Evolutionary conservation across 495 filamentous ascomycete species (phyloP), one percentile per base, ranked within the genome.

Genomic region (Aspergillus cavernicola): DNA sequence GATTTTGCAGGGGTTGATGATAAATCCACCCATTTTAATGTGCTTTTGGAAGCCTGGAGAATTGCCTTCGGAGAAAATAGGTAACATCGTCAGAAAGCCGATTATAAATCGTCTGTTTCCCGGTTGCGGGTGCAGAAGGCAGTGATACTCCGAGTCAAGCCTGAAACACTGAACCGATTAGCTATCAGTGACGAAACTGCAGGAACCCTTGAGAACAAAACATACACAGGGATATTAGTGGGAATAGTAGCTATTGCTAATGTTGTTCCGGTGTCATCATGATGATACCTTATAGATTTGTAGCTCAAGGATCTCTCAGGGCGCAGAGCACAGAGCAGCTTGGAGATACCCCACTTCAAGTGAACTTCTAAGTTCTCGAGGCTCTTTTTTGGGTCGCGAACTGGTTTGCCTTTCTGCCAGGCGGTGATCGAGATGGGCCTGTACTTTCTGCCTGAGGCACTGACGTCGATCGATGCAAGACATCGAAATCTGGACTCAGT

Each of bases 21-120:
- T 58, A 66, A 68, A 66, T 68, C 50, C 53, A 26, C 47, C 36
- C 18, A 43, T 23, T 44, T 38, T 46, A 15, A 31, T 48, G 16
- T 53, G 20, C 41, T 50, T 13, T 26, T 62, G 53, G 56, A 59
- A 50, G 37, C 29, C 50, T 23, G 37, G 24, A 49, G 55, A 59
- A 62, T 36, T 29, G 33, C 31, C 31, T 8, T 36, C 29, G 44
- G 44, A 47, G 44, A 47, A 35, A 19, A 19, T 13, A 42, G 50
- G 41, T 3, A 33, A 33, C 31, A 23, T 47, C 29, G 29, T 10
- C 31, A 18, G n/a, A n/a, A 24, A 31, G 2, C 19, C 35, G 33
- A 54, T 54, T 54, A 54, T 47, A 40, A 54, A 54, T 54, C 42
- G 31, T 22, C 18, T n/a, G 12, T 47, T 5, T 18, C 28, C 13